These are phyloP conservation scores for Calamus simplicifolius DNA, from an alignment of 176 grass and related monocot genomes.

Conservation along the genomic window DNA sequence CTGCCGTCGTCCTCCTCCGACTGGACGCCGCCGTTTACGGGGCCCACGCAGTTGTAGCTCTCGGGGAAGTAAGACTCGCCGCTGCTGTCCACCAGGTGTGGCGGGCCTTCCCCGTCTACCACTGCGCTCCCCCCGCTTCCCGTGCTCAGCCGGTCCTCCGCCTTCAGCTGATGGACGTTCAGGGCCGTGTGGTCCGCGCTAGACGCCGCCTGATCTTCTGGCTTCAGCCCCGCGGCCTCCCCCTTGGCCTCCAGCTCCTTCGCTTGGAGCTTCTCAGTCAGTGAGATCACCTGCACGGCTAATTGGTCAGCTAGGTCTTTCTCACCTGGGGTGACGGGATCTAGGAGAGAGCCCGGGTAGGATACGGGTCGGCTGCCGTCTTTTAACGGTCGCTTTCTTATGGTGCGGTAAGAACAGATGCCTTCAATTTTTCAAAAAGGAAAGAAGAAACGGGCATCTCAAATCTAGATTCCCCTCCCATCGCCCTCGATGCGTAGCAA, in stretches of 20 bases:
- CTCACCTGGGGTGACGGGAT: no score
- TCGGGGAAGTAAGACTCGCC: conserved; percentile 52
- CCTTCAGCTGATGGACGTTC: conserved; percentile 12
- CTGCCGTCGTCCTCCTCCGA: conserved; percentile 53
- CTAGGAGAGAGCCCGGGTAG: no score
- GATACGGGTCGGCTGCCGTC: neutral
- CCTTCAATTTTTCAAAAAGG: no score
- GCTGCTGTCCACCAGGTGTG: conserved; percentile 30
- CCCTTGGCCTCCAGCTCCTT: conserved; percentile 26
- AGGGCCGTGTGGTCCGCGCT: neutral
- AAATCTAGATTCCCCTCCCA: no score
- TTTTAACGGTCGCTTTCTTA: neutral
- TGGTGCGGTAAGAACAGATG: conserved; percentile 8
- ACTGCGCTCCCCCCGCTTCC: conserved; percentile 15
- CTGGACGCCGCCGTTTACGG: conserved; percentile 31
- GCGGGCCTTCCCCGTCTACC: conserved; percentile 26
- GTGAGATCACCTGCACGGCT: conserved; percentile 39
- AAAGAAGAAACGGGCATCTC: no score
- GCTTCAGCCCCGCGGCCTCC: conserved; percentile 17
- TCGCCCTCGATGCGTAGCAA: no score
- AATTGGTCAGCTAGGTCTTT: neutral
- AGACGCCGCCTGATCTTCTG: conserved; percentile 12
- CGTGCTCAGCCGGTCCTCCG: conserved; percentile 33
- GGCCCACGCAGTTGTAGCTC: conserved; percentile 26
- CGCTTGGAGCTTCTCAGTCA: conserved; percentile 63